phyloP scores from a whole-genome alignment of 306 rosid genomes.

The Acacia melanoxylon region DNA sequence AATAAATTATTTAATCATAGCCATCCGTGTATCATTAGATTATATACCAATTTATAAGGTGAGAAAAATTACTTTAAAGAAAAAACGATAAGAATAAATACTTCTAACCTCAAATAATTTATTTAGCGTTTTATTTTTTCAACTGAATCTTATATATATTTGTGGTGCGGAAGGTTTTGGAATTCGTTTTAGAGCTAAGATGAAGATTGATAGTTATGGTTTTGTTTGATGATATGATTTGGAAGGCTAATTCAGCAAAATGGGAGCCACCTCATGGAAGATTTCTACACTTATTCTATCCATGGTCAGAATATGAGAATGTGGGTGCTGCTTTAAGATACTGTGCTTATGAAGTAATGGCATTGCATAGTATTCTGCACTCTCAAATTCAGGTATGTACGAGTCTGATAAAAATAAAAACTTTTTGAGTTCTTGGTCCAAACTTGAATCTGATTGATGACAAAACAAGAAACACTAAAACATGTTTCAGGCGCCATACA shows the following conservation, averaged over 20 bases:
- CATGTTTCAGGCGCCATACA: conserved; percentile 59
- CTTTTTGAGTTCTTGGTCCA: not conserved
- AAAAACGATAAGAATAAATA: no score
- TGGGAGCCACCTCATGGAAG: conserved; percentile 92
- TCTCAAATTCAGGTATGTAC: conserved; percentile 72
- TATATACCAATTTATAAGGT: no score
- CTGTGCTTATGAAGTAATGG: conserved; percentile 79
- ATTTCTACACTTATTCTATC: conserved; percentile 67
- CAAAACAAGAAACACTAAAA: not conserved
- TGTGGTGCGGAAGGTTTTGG: no score
- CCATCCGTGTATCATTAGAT: no score
- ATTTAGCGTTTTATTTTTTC: no score
- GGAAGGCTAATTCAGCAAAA: conserved; percentile 70
- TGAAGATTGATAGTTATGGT: not conserved
- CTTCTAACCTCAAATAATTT: no score
- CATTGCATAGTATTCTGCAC: conserved; percentile 73
- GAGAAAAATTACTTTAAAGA: no score
- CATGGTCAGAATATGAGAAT: conserved; percentile 65
- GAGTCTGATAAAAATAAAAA: not conserved
- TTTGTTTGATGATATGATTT: not conserved
- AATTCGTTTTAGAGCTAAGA: not conserved
- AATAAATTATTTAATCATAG: no score
- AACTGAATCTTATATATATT: no score
- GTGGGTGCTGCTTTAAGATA: conserved; percentile 21
- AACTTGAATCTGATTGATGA: not conserved